Evolutionary conservation across 176 grass and related monocot genomes (phyloP), one percentile per base, ranked within the genome.

Genomic region (Carex littledalei): DNA sequence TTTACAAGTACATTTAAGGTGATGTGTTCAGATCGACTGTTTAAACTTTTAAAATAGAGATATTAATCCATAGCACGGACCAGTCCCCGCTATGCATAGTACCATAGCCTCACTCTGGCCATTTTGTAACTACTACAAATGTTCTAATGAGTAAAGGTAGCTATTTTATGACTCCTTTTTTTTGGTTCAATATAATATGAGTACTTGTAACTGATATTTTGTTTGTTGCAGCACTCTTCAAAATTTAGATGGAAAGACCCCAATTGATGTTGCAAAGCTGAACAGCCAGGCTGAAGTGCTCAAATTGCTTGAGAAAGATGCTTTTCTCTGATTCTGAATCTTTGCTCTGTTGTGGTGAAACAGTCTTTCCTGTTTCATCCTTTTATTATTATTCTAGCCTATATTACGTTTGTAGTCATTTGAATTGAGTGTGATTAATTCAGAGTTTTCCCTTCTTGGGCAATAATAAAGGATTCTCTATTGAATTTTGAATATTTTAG

Each of bases 221-320:
- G 0, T 82, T 52, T 66, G 32, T 54, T 41, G 14, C 55, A 84
- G 57, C 14, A 89, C 60, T 67, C 84, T 84, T 81, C 94, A 97
- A 87, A 97, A 97, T 89, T 89, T 97, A 77, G 94, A 97, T 80
- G 88, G 94, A 53, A 97, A 97, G 87, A 94, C 91, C 65, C 81
- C 94, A 24, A 93, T 97, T 70, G 94, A 97, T 83, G 91, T 97
- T 37, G 94, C 94, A 65, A 97, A 85, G 89, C 87, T 97, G 86
- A 97, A 97, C 89, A 91, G 80, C 86, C 91, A 94, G 86, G 94
- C 89, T 4, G 94, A 94, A n/a, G 94, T 97, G 17, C 91, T 94
- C 70, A 97, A 94, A 88, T 90, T 97, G 89, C 91, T 97, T 14
- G 94, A 97, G 88, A 97, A 97, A 92, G 84, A 97, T 87, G 94